Evolutionary conservation across 2,329 filamentous ascomycete species (phyloP), one percentile per base, ranked within the genome.

Genomic region (Lasiodiplodia gonubiensis): DNA sequence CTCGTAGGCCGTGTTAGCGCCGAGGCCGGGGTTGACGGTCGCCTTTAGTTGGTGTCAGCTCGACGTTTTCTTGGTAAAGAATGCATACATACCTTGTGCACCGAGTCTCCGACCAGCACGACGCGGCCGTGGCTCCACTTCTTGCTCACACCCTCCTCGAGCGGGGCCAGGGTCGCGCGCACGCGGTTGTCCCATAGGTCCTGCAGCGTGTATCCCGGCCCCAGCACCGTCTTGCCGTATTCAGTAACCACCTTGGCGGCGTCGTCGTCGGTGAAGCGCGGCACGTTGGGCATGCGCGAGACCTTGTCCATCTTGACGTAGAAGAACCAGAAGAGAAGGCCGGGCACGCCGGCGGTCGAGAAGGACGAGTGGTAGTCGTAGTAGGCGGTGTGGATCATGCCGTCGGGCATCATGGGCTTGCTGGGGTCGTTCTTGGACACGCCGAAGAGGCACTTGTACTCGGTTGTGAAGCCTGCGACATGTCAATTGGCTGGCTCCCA

Each of bases 181-280:
- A 64, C 49, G 3, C 61, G 33, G 4, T 7, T 42, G 33, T 64
- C 51, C 61, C 61, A 64, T 10, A 64, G 49, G 16, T 64, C 61
- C 25, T 54, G 35, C 16, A 64, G 33, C 25, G 61, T 64, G 16
- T 79, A 18, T 0, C 51, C 61, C 7, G 51, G 61, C 3, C 51
- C 49, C 21, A 54, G 6, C 4, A 64, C 49, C 23, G 74, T 68
- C 42, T 54, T 49, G 23, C 48, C 23, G 49, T 54, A 64, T 35
- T 64, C 16, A 37, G 16, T 23, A 5, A 54, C 49, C 1, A 76
- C 35, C 1, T 63, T 70, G 6, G 78, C 72, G 10, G 72, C 72
- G 39, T 80, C 78, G 8, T 75, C 71, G 0, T 75, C 71, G 18
- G 74, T 76, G 71, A 77, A 78, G 23, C 73, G 71, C 1, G 74